Base-by-base conservation (phyloP, 2,329 filamentous ascomycete genomes). In the Cordyceps cateniannulata region DNA sequence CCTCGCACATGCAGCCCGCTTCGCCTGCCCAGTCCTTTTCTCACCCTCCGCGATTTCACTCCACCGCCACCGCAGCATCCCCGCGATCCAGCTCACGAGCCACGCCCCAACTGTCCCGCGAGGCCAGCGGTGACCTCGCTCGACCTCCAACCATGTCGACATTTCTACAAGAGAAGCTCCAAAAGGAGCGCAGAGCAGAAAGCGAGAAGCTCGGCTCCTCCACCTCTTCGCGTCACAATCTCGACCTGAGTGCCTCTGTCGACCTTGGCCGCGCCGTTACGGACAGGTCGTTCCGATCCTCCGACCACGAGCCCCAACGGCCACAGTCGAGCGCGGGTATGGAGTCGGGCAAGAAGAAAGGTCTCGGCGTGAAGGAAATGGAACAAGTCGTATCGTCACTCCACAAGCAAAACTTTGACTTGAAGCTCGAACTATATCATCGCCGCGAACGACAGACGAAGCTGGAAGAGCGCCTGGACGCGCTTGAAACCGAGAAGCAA, bases 331-430 rank as follows among this genome's bases (percentile, higher is more conserved):
- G 77, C 57, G 70, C 70, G 24, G 75, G 69, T 8, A 62, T 65
- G 7, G 79, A 82, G 9, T 60, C 69, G 9, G 64, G 70, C 12
- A 79, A 76, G 66, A 80, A 79, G 64, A 84, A 80, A 64, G 79
- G 79, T 4, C 77, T 88, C 71, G 86, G 86, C 2, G 74, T 85
- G 7, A 86, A 87, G 68, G 86, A 89, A 66, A 85, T 88, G 76
- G 87, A 90, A 70, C 78, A 85, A 81, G 83, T 86, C 59, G 74
- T 90, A 57, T 88, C 87, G 5, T 86, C 79, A 1, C 73, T 91
- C 24, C 85, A 87, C 70, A 91, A 91, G 69, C 84, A 90, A 72
- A 91, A 91, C 67, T 91, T 91, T 66, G 87, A 90, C 65, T 78
- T 91, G 47, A 91, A 91, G 71, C 77, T 91, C 35, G 87, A 91